Evolutionary conservation across 352 stramenopile species (phyloP).

Genomic region (Plasmopara muralis): DNA sequence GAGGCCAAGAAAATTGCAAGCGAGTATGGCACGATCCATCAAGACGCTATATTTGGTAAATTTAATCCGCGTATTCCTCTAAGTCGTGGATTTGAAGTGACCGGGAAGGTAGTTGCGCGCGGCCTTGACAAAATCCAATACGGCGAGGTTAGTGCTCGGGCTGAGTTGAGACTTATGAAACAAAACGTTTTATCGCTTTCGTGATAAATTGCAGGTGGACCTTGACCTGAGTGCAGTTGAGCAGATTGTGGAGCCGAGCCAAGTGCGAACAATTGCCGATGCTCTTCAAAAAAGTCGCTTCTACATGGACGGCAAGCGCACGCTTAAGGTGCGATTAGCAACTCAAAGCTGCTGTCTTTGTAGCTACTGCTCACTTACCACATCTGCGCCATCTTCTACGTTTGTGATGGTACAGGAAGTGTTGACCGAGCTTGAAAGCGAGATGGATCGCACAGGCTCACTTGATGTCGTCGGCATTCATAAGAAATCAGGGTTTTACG

Average conservation of each 20-base stretch:
- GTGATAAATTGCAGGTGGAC: slow-evolving; percentile 41
- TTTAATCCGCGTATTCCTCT: slow-evolving; percentile 52
- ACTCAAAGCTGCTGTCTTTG: background rate
- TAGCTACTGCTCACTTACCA: background rate
- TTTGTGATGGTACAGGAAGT: slow-evolving; percentile 36
- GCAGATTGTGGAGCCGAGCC: slow-evolving; percentile 85
- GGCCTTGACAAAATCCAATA: slow-evolving; percentile 77
- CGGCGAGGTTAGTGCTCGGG: slow-evolving; percentile 46
- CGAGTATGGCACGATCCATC: slow-evolving; percentile 44
- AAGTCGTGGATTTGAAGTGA: slow-evolving; percentile 46
- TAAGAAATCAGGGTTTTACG: slow-evolving; percentile 67
- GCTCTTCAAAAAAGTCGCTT: slow-evolving; percentile 43
- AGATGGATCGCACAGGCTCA: slow-evolving; percentile 55
- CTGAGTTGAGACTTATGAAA: background rate
- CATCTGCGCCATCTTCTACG: background rate
- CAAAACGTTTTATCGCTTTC: background rate
- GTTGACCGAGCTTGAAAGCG: slow-evolving; percentile 51
- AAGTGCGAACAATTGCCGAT: slow-evolving; percentile 80
- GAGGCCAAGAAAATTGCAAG: slow-evolving; percentile 89
- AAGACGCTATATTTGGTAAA: slow-evolving; percentile 43
- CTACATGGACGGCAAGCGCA: slow-evolving; percentile 61
- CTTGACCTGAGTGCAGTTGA: slow-evolving; percentile 80
- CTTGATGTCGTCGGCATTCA: slow-evolving; percentile 53
- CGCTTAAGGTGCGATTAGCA: slow-evolving; percentile 29
- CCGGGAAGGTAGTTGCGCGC: slow-evolving; percentile 72